phyloP scores from a whole-genome alignment of 2,329 filamentous ascomycete species.

The Colletotrichum orbiculare region DNA sequence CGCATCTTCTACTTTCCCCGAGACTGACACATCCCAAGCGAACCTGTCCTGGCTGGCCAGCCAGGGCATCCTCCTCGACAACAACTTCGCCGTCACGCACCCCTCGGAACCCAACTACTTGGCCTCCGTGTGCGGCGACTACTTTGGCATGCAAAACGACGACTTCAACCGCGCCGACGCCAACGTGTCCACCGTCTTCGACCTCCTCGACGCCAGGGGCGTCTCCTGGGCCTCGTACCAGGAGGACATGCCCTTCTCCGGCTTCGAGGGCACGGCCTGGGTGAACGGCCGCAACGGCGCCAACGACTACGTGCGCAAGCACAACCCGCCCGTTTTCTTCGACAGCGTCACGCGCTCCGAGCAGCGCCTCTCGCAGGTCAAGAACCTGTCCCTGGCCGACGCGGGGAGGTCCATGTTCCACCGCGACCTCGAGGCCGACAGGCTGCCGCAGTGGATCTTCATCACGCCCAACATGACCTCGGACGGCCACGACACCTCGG shows the following conservation, averaged over 20 bases:
- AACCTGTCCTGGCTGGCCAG: too few relatives aligned
- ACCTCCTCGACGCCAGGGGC: slow-evolving; percentile 72
- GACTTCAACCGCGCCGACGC: slow-evolving; percentile 66
- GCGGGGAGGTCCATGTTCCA: slow-evolving; percentile 67
- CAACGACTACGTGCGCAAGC: slow-evolving; percentile 86
- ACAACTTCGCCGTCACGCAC: slow-evolving; percentile 63
- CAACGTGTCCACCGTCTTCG: slow-evolving; percentile 75
- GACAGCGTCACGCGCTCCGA: slow-evolving; percentile 70
- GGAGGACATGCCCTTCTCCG: slow-evolving; percentile 80
- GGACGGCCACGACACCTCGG: slow-evolving; percentile 79
- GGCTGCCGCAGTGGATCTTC: slow-evolving; percentile 78
- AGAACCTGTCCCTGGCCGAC: slow-evolving; percentile 69
- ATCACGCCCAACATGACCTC: slow-evolving; percentile 81
- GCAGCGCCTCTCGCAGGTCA: slow-evolving; percentile 74
- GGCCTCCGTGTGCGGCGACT: slow-evolving; percentile 69
- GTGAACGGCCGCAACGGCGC: slow-evolving; percentile 73
- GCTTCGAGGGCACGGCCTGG: slow-evolving; percentile 74
- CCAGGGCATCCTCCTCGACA: too few relatives aligned
- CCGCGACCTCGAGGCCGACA: slow-evolving; percentile 70
- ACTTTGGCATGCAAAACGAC: slow-evolving; percentile 72
- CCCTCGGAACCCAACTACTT: slow-evolving; percentile 78
- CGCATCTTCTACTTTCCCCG: too few relatives aligned
- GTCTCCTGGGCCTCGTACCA: slow-evolving; percentile 80
- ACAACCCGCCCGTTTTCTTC: slow-evolving; percentile 76
- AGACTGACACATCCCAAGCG: too few relatives aligned